Evolutionary conservation across 805 yeast species (phyloP), one percentile per base, ranked within the genome.

Genomic region (Komagataella pseudopastoris): DNA sequence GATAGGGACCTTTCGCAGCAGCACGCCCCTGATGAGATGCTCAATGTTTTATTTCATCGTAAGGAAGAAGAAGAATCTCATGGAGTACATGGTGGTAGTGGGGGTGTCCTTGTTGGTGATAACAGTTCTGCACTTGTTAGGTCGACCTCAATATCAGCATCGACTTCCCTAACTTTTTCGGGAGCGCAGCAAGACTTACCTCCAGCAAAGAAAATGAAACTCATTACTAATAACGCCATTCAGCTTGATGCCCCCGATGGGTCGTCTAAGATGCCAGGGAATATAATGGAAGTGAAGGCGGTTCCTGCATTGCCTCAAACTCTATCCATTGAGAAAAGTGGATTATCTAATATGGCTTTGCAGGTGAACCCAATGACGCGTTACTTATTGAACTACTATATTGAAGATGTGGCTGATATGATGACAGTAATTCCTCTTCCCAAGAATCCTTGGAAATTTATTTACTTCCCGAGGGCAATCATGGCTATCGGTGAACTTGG

Each of bases 401-500:
- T 78, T 16, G 78, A 83, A 16, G 79, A 81, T 56, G 93, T 88
- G 1, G 91, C 91, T 0, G 93, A 86, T 61, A 77, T 62, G 67
- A 78, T 78, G 83, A 78, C 83, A 1, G 84, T 78, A 22, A 75
- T 78, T 46, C 83, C 83, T 1, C 64, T 78, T 22, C 78, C 85
- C 0, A 85, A 83, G 55, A 88, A 86, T 61, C 95, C 96, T 0
- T 88, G 96, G 96, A 84, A 83, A 58, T 80, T 84, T 2, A 79
- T 87, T n/a, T 88, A 86, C 64, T 80, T 88, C 54, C 95, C 96
- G 0, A 66, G 93, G 49, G 96, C 95, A 1, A 65, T 85, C 36
- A 72, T 78, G 71, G 95, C 95, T 0, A 71, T 88, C 23, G 96
- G 96, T 3, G 96, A 88, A 60, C 66, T 87, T 23, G 77, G 82